These are phyloP conservation scores for Colletotrichum eremochloae DNA, from an alignment of 2,329 filamentous ascomycete species.

Conservation along the genomic window DNA sequence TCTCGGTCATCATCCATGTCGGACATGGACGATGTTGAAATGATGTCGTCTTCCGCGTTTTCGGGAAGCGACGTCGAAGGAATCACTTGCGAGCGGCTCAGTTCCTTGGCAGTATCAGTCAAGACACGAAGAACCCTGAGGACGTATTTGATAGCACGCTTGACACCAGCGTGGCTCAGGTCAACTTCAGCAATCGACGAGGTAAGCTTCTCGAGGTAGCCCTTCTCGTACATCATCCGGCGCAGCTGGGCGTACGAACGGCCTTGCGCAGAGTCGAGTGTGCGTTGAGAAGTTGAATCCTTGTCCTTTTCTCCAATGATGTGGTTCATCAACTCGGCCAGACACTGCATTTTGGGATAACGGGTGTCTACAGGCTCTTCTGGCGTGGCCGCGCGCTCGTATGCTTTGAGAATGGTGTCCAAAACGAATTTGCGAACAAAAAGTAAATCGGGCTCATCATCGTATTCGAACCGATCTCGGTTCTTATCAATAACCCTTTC, in stretches of 20 bases:
- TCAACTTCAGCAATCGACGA: conserved; percentile 95
- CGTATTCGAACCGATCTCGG: conserved; percentile 72
- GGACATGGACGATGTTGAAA: conserved; percentile 88
- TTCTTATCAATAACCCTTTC: conserved; percentile 75
- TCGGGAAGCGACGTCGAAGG: conserved; percentile 75
- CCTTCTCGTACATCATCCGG: conserved; percentile 98
- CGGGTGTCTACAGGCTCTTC: conserved; percentile 85
- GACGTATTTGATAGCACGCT: conserved; percentile 96
- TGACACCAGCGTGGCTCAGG: conserved; percentile 92
- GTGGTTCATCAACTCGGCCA: conserved; percentile 92
- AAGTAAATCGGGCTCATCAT: conserved; percentile 85
- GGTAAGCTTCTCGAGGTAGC: conserved; percentile 89
- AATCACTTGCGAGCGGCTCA: conserved; percentile 86
- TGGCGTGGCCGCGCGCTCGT: conserved; percentile 86
- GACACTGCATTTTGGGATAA: conserved; percentile 87
- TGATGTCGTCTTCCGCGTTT: conserved; percentile 86
- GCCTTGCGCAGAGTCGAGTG: conserved; percentile 51
- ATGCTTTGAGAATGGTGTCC: conserved; percentile 91
- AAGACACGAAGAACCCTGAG: conserved; percentile 88
- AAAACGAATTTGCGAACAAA: conserved; percentile 96
- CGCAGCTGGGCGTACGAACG: conserved; percentile 86
- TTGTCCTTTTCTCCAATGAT: conserved; percentile 88
- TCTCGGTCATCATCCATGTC: conserved; percentile 89
- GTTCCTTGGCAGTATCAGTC: conserved; percentile 85
- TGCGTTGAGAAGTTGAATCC: conserved; percentile 56